Base-by-base conservation (phyloP, 805 yeast species). In the Starmerella stigmatis region DNA sequence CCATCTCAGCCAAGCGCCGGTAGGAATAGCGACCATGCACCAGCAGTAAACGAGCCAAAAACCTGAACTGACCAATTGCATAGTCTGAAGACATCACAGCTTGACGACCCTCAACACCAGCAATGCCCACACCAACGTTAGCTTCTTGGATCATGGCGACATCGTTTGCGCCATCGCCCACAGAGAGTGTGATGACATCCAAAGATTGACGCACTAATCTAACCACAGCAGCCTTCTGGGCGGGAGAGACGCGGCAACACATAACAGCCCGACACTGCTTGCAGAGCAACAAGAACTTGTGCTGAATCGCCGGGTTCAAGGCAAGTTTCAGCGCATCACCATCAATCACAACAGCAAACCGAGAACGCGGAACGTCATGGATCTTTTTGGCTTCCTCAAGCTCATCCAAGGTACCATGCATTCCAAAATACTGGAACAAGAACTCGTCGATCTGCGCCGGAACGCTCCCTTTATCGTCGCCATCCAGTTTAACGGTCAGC, bases 131-230 rank as follows among this genome's bases (percentile, higher is more conserved):
- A 48, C 94, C 94, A 19, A 82, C 79, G 60, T 83, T 79, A 4
- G 94, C 89, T 25, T 83, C 81, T 58, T 83, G 94, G 50, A 82
- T 83, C 94, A 82, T 82, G 9, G 94, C 85, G 35, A 82, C 94
- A 62, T 82, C 94, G 57, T 82, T 82, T 17, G 94, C 84, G 49
- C 94, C 94, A 60, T 82, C 94, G 30, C 94, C 94, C 60, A 82
- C 78, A 0, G 89, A 84, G 46, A 82, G 70, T 1, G 92, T 82
- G 80, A 82, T 81, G 29, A 83, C 92, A 27, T 72, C 69, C 48
- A 82, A 69, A 7, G 73, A 70, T 28, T 69, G 66, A 58, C 80
- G 79, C n/a, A 82, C 88, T 62, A 79, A 64, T 44, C 66, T 69
- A 15, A 82, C 89, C 25, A 83, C 81, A 10, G 73, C 72, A 3